Evolutionary conservation across 129 eudicot genomes (phyloP).

Genomic region (Artemisia argyi): DNA sequence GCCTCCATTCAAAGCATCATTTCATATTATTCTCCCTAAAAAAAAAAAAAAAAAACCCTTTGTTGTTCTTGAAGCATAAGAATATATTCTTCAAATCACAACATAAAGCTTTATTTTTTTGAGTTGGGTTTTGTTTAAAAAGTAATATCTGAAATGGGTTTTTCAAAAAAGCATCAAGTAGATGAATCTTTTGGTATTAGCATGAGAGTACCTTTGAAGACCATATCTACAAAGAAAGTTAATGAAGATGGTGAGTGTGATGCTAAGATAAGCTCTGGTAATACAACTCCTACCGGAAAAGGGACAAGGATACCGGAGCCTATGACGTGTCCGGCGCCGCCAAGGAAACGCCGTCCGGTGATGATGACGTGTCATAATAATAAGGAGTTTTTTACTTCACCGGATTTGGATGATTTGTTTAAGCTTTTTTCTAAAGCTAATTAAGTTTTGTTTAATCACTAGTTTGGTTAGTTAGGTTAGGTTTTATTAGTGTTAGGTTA

Average conservation of each 20-base stretch:
- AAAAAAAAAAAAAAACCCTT: neutral
- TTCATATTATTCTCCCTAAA: neutral
- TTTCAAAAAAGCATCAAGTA: neutral
- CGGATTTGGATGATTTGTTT: constrained; percentile 81
- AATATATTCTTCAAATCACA: constrained; percentile 25
- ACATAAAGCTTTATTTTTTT: constrained; percentile 20
- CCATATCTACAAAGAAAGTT: constrained; percentile 23
- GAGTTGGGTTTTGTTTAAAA: constrained; percentile 19
- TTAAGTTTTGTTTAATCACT: constrained; percentile 16
- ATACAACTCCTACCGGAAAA: constrained; percentile 67
- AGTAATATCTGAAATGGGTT: constrained; percentile 35
- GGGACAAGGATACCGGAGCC: constrained; percentile 60
- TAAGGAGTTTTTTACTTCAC: constrained; percentile 67
- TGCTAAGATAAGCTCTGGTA: constrained; percentile 26
- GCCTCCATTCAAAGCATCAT: constrained; percentile 36
- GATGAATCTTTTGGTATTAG: constrained; percentile 15
- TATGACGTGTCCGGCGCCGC: constrained; percentile 68
- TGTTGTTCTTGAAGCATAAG: constrained; percentile 29
- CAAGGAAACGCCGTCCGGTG: constrained; percentile 67
- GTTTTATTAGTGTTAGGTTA: constrained; percentile 28
- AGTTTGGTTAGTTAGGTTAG: constrained; percentile 29
- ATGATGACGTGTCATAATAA: constrained; percentile 42
- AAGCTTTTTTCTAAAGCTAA: constrained; percentile 32
- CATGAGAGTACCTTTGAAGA: constrained; percentile 39
- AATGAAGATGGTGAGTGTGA: constrained; percentile 26